Evolutionary conservation across 2,329 filamentous ascomycete genomes (phyloP), one percentile per base, ranked within the genome.

Genomic region (Alternaria infectoria): DNA sequence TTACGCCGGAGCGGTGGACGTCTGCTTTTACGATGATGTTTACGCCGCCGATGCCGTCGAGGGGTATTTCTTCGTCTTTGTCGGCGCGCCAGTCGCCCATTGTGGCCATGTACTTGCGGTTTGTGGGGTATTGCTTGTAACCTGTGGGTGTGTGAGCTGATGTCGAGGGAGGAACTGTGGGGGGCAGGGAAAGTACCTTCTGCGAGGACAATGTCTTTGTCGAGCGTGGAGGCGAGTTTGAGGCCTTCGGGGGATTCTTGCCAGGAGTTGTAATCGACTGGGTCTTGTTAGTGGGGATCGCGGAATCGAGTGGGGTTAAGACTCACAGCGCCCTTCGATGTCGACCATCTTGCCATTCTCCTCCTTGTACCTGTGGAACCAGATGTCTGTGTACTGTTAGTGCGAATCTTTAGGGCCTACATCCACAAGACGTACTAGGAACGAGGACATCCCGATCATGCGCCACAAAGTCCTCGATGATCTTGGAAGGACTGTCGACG

Each of bases 241-340:
- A 91, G 88, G 51, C 88, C 93, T 80, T 95, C 91, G 55, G 94
- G 90, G 10, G 95, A 95, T 83, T 99, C 96, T 72, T 97, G 88
- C 96, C 96, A 99, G 2, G 96, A 98, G 82, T 99, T 99, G 84
- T 99, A 99, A 80, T 99, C 96, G 77, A 98, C 93, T 96, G 65
- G 3, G 13, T 9, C 30, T 40, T 15, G 49, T 65, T 58, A 67
- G 62, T 30, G 25, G 19, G 8, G 9, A 17, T 17, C 12, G 15
- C 11, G 25, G 17, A 10, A n/a, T 23, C 6, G 11, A 10, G 13
- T 19, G 30, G 23, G 6, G 13, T 25, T 6, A 10, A 25, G 8
- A 91, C 73, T 83, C 85, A 96, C 93, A 99, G 86, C 93, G 90
- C 68, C 96, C 96, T 83, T 99, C 96, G 71, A 98, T 95, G 77